phyloP scores from a whole-genome alignment of 2,329 filamentous ascomycete species.

The Westerdykella ornata region DNA sequence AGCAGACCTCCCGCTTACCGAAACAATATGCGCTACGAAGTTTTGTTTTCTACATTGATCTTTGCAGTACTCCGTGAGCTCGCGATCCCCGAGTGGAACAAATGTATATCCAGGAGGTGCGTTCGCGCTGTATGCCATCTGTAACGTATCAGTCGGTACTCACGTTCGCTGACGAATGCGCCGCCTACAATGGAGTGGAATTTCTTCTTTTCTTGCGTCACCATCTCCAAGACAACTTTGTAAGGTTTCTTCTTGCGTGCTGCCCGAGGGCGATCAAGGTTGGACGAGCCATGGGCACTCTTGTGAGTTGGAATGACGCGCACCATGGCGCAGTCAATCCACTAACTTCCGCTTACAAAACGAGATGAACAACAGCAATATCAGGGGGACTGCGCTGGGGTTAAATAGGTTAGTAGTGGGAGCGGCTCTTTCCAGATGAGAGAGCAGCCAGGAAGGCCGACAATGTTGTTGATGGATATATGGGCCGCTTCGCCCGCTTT shows the following conservation, averaged over 20 bases:
- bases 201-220: conserved; percentile 56
- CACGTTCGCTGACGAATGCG: conserved; percentile 1
- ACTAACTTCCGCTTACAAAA: no score
- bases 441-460: no score
- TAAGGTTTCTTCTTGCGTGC: conserved; percentile 41
- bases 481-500: no score
- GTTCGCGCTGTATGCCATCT: conserved; percentile 52
- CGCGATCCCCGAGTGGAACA: conserved; percentile 54
- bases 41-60: conserved; percentile 52
- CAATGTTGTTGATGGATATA: no score
- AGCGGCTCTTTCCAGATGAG: no score
- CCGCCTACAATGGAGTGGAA: conserved; percentile 45
- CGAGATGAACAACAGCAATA: no score
- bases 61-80: conserved; percentile 52
- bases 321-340: not conserved
- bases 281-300: conserved; percentile 12
- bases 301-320: conserved; percentile 10
- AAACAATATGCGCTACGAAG: conserved; percentile 52
- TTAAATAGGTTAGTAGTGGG: no score
- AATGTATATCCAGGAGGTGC: conserved; percentile 56
- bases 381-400: no score
- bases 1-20: conserved; percentile 42
- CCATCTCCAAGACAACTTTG: conserved; percentile 53
- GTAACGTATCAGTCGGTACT: conserved; percentile 28
- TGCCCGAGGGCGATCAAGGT: conserved; percentile 20